Percentiles rank a stretch among this genome's conserved stretches.
phyloP scores from a whole-genome alignment of 768 basidiomycete genomes.

The Auriculariales sp. region DNA sequence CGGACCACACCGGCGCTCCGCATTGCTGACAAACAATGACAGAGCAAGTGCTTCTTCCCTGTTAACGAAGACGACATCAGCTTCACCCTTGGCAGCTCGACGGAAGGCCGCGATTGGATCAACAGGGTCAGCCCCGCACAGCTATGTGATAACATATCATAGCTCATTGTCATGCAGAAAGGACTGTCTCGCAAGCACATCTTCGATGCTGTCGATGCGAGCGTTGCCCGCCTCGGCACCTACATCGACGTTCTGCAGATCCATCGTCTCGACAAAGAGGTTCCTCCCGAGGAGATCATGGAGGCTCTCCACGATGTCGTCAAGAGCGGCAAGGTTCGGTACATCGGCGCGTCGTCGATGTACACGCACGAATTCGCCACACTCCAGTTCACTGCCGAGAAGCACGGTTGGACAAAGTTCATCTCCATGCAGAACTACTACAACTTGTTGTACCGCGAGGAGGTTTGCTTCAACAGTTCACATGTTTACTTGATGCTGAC shows the following conservation, averaged over 20 bases:
- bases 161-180: too few species aligned
- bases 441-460: conserved; percentile 1
- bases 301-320: conserved; percentile 58
- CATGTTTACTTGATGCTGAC: too few species aligned
- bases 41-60: conserved; percentile 14
- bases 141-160: too few species aligned
- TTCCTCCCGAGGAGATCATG: conserved; percentile 36
- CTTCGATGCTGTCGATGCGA: conserved; percentile 28
- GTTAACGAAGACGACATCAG: conserved; percentile 7
- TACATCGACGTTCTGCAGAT: conserved; percentile 33
- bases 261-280: conserved; percentile 24
- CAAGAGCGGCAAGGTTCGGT: conserved; percentile 45
- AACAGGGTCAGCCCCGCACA: too few species aligned
- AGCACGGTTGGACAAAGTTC: conserved; percentile 4
- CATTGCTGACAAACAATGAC: neutral
- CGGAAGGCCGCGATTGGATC: conserved; percentile 3
- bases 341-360: conserved; percentile 44
- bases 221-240: conserved; percentile 23
- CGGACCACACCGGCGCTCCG: neutral
- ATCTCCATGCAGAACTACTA: conserved; percentile 2
- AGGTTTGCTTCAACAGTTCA: too few species aligned
- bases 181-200: conserved; percentile 29
- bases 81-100: conserved; percentile 4
- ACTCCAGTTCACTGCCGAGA: neutral
- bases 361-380: conserved; percentile 27